Evolutionary conservation across 352 stramenopile genomes (phyloP).

Genomic region (Phytophthora hibernalis): DNA sequence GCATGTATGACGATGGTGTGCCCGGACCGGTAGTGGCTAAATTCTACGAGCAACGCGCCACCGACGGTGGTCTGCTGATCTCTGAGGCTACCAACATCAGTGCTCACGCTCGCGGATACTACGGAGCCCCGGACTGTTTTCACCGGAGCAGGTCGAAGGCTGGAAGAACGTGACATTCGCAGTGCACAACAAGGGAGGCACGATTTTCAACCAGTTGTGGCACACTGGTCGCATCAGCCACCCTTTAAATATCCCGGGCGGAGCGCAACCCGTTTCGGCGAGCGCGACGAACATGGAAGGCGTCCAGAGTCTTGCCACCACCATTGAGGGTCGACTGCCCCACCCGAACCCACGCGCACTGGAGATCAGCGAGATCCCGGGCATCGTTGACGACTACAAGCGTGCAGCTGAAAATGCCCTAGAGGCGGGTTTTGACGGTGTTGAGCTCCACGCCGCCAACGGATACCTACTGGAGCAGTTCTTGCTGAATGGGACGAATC

Average conservation of each 20-base stretch:
- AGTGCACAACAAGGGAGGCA: slow-evolving; percentile 81
- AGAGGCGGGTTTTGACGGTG: slow-evolving; percentile 90
- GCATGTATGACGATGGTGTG: slow-evolving; percentile 42
- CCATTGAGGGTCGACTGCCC: slow-evolving; percentile 39
- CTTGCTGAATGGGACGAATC: slow-evolving; percentile 75
- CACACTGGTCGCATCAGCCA: slow-evolving; percentile 80
- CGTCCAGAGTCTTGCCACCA: slow-evolving; percentile 38
- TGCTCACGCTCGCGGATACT: slow-evolving; percentile 45
- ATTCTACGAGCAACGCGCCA: slow-evolving; percentile 77
- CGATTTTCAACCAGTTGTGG: slow-evolving; percentile 89
- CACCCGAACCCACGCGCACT: slow-evolving; percentile 70
- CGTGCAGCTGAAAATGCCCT: slow-evolving; percentile 48
- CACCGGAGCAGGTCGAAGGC: slow-evolving; percentile 49
- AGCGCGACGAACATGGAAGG: slow-evolving; percentile 42
- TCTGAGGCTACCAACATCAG: slow-evolving; percentile 68
- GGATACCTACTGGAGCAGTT: slow-evolving; percentile 94
- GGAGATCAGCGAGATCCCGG: slow-evolving; percentile 70
- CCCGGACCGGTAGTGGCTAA: slow-evolving; percentile 41
- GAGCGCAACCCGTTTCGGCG: slow-evolving; percentile 54
- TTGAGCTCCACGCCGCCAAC: slow-evolving; percentile 91
- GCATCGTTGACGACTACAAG: slow-evolving; percentile 42
- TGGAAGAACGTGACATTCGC: slow-evolving; percentile 71
- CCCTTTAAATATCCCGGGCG: slow-evolving; percentile 53
- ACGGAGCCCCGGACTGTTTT: slow-evolving; percentile 61
- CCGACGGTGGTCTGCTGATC: slow-evolving; percentile 63